Evolutionary conservation across 345 rosid species (phyloP), one percentile per base, ranked within the genome.

Genomic region (Combretum micranthum): DNA sequence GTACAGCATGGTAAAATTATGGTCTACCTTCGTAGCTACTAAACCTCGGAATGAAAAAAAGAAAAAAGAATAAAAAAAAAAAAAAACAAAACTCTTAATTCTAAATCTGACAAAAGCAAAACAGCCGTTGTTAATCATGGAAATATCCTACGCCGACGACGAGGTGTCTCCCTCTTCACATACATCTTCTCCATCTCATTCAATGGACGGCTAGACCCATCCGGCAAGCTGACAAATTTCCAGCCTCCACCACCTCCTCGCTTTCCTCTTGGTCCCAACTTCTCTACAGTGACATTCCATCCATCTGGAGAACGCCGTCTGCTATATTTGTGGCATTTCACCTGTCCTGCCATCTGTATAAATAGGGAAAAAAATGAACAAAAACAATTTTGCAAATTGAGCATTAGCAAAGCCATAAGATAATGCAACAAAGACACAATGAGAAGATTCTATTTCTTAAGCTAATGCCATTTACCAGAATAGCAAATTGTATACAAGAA

Each of bases 241-340:
- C 97, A 92, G 42, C 99, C 96, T 12, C 95, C 97, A 20, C 97
- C 96, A 0, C 73, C 75, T 69, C 99, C 97, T 9, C 94, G 87
- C 71, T 84, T 93, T 46, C 96, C 99, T 53, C 61, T 54, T 10
- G 79, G 17, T 55, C 99, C 99, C 44, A 93, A 25, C 71, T 89
- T 93, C 73, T 89, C 97, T 18, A 89, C 90, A 2, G 90, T 85
- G 62, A 84, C 69, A 57, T 77, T 83, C 99, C 99, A 93, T 44
- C 97, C 99, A 13, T 81, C 78, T n/a, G 75, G 42, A 21, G 90
- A 60, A 14, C 97, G 93, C 7, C n/a, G 73, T 64, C 96, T 79
- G 48, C 99, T 93, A 68, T 93, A 87, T 58, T 77, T 87, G 81
- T 93, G 97, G 72, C 86, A 74, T 65, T 85, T 74, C 59, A 93